Conservation (phyloP, 768 basidiomycete species). For the Leccinum fibrillosum region DNA sequence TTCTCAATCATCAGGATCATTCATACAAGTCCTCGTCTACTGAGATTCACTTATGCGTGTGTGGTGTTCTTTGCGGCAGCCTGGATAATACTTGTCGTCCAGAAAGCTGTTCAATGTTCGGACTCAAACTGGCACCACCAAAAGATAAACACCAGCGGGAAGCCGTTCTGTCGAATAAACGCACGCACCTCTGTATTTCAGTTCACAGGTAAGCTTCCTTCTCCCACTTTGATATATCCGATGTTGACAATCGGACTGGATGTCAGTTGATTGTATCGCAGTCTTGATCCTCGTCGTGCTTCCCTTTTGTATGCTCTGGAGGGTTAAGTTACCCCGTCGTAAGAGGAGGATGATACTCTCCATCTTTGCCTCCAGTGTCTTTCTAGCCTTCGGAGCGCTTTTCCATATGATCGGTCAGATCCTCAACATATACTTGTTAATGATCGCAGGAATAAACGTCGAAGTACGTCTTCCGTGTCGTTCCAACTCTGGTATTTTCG, state of each 20-base stretch:
- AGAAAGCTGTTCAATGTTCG: conserved; percentile 9
- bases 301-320: conserved; percentile 22
- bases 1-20: conserved; percentile 20
- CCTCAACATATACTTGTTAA: conserved; percentile 1
- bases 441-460: conserved; percentile 13
- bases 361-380: conserved; percentile 19
- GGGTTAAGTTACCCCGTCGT: conserved; percentile 16
- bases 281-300: conserved; percentile 15
- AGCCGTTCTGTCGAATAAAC: conserved; percentile 10
- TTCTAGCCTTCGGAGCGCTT: conserved; percentile 14
- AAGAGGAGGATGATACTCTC: conserved; percentile 25
- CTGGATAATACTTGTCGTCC: conserved; percentile 6
- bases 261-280: conserved; percentile 16
- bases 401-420: conserved; percentile 14
- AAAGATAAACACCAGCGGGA: neutral
- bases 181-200: conserved; percentile 8
- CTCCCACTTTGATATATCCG: neutral
- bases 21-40: neutral
- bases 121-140: conserved; percentile 10
- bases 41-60: conserved; percentile 9
- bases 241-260: neutral
- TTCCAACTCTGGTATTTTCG: neutral
- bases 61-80: conserved; percentile 3
- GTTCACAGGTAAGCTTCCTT: conserved; percentile 11
- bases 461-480: conserved; percentile 10